Evolutionary conservation across 2,329 filamentous ascomycete species (phyloP).

Genomic region (Colletotrichum karsti): DNA sequence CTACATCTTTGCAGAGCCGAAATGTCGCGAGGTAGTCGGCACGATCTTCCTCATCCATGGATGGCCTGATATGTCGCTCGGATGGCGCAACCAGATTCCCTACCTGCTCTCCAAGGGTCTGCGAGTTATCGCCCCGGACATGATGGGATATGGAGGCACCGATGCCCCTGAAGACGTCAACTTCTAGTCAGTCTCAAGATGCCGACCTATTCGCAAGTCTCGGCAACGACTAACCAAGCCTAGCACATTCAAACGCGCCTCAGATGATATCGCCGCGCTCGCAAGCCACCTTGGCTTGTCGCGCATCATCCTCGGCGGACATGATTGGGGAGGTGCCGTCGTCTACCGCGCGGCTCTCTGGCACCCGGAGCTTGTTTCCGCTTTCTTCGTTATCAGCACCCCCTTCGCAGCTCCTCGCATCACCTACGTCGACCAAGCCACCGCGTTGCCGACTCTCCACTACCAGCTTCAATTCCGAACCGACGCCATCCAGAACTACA

Average conservation of each 20-base stretch:
- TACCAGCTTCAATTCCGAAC: constrained; percentile 81
- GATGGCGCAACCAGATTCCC: constrained; percentile 85
- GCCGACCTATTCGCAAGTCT: not conserved
- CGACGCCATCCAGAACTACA: constrained; percentile 53
- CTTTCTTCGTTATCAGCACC: constrained; percentile 78
- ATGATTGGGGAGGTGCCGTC: constrained; percentile 83
- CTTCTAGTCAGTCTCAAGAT: constrained; percentile 5
- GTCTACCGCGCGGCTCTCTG: constrained; percentile 76
- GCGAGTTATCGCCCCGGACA: constrained; percentile 78
- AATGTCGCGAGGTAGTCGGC: constrained; percentile 39
- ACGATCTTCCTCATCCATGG: constrained; percentile 66
- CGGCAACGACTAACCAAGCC: constrained; percentile 42
- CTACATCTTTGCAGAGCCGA: constrained; percentile 59
- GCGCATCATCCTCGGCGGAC: constrained; percentile 77
- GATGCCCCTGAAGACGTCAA: constrained; percentile 59
- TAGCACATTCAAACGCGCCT: constrained; percentile 74
- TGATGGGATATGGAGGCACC: constrained; percentile 80
- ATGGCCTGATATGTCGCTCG: constrained; percentile 77
- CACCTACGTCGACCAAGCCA: constrained; percentile 61
- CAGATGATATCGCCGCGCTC: constrained; percentile 77
- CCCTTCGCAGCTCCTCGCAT: constrained; percentile 66
- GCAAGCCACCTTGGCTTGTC: constrained; percentile 57
- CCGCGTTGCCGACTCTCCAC: constrained; percentile 72
- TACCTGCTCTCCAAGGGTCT: constrained; percentile 71
- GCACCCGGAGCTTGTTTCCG: constrained; percentile 72